Evolutionary conservation across 108 stramenopile species (phyloP), one percentile per base, ranked within the genome.

Genomic region (Mediolabrus comicus): DNA sequence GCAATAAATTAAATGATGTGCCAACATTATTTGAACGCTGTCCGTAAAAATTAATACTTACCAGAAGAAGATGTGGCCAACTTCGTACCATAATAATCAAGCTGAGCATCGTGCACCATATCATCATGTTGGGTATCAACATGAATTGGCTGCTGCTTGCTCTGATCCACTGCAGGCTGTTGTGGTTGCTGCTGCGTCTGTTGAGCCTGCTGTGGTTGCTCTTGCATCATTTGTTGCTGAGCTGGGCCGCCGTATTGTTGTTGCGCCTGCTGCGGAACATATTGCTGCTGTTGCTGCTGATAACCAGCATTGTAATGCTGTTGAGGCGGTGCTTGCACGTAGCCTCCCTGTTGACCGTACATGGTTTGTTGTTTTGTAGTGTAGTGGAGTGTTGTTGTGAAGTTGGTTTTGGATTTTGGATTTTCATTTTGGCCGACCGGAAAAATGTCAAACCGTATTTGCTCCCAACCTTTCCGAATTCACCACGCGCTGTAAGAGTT

Each of bases 101-200:
- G 65, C 69, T 94, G 92, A 26, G 91, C 86, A 80, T 98, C 97
- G 57, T 98, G 97, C 19, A 98, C 90, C 81, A 95, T 80, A 69
- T 98, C 97, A 71, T 92, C 94, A 62, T 98, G 97, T 77, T 95
- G 92, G 1, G 97, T 96, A 53, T 97, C 96, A 8, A 98, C 76
- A 41, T 80, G 88, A 54, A 92, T 77, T 16, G 87, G 89, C 25
- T 59, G 39, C 51, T 43, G 16, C 16, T 71, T 71, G 43, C 55
- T 26, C 35, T 28, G 27, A 38, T 71, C 39, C 26, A n/a, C 67
- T 36, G 55, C 56, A 49, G 39, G 29, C 28, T 25, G 39, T 59
- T 22, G 14, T n/a, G 13, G 34, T 26, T 52, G 65, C 54, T 55
- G 33, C 34, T 31, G 65, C 59, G 30, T 19, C 46, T 14, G 52